Base-by-base conservation (phyloP, 2,329 filamentous ascomycete genomes). In the Epicoccum nigrum region DNA sequence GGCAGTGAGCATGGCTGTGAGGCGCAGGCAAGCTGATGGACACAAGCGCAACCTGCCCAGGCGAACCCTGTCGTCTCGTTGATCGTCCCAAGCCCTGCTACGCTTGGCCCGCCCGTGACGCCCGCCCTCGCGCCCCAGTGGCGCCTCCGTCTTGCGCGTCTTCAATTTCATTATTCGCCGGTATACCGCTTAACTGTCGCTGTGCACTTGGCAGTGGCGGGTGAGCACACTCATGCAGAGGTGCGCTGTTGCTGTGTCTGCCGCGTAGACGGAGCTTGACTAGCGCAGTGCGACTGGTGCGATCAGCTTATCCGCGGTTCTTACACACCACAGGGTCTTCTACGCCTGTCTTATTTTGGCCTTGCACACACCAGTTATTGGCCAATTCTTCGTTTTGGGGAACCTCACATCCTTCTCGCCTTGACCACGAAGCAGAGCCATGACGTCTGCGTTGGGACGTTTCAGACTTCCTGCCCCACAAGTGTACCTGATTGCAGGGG, bases 401-500 rank as follows among this genome's bases (percentile, higher is more conserved):
- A 41, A 43, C 46, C 34, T 51, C 37, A 38, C 42, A 34, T 49
- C 42, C 50, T 54, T 49, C 43, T 51, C 27, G 48, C 47, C 52
- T 25, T 9, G 23, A 25, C 23, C 23, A 25, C 23, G 23, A 25
- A 25, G 23, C 6, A 25, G 23, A 20, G 46, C 43, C 16, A 54
- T 55, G 32, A 54, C 56, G 39, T 37, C 55, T 43, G 51, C 20
- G 11, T n/a, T 45, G 37, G 20, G 46, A 20, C 64, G 56, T 48
- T 59, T 59, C 51, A 62, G 53, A 50, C 40, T 56, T 16, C 53
- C 58, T 33, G 51, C 55, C 54, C 55, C 55, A 38, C 52, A 58
- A 40, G 51, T 60, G 28, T 66, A 51, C 43, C 55, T 55, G 39
- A 57, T 60, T 37, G 66, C 64, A 30, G 63, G 59, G 31, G 65